Percentiles rank a stretch among this genome's conserved stretches.
Evolutionary conservation across 352 stramenopile species (phyloP).

Genomic region (Phytophthora citrophthora): DNA sequence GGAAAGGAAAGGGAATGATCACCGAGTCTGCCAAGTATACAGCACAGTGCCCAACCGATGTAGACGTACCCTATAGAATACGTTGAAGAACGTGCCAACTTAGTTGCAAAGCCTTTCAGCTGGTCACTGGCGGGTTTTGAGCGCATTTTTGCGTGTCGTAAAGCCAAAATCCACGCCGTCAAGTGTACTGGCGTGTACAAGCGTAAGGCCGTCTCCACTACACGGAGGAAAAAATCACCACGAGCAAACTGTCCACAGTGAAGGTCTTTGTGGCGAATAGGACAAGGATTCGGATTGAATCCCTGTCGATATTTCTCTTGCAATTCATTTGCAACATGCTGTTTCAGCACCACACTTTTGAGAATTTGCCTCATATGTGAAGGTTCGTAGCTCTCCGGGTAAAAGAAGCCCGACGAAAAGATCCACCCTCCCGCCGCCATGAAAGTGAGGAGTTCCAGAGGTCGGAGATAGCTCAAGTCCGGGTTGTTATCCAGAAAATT

Average conservation of each 20-base stretch:
- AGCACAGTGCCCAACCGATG: conserved; percentile 14
- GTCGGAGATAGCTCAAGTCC: conserved; percentile 5
- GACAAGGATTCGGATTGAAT: conserved; percentile 18
- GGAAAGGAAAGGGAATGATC: background rate
- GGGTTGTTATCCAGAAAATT: conserved; percentile 3
- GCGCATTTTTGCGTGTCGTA: conserved; percentile 6
- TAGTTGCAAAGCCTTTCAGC: conserved; percentile 10
- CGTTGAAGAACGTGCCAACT: conserved; percentile 5
- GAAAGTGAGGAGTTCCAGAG: conserved; percentile 14
- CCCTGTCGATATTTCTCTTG: conserved; percentile 12
- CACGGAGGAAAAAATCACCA: conserved; percentile 11
- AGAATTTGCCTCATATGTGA: conserved; percentile 26
- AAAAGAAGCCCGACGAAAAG: conserved; percentile 19
- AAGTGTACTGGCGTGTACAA: conserved; percentile 17
- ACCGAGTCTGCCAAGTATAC: conserved; percentile 12
- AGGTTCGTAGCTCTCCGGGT: conserved; percentile 18
- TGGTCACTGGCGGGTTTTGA: conserved; percentile 5
- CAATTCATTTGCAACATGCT: conserved; percentile 1
- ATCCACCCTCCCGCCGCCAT: conserved; percentile 21
- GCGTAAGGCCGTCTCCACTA: conserved; percentile 9
- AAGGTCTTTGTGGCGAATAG: conserved; percentile 6
- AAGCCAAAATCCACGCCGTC: conserved; percentile 12
- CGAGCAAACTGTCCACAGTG: conserved; percentile 10
- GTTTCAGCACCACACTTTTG: conserved; percentile 10
- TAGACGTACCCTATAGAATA: conserved; percentile 18